phyloP scores from a whole-genome alignment of 164 flowering plant species.

The Vitis amurensis region DNA sequence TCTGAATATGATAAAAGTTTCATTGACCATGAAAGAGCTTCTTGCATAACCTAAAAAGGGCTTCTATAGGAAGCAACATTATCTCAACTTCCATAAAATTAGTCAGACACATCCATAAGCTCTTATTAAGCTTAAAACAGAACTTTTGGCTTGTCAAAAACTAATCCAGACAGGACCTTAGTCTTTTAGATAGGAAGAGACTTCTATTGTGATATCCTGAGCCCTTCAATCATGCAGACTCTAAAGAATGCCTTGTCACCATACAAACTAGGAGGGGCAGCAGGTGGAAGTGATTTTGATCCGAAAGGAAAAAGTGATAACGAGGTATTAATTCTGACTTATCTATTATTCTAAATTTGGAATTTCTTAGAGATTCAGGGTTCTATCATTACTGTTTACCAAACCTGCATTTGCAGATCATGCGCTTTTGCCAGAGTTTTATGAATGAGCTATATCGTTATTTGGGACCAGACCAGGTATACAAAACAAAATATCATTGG shows the following conservation, averaged over 20 bases:
- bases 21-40: no score
- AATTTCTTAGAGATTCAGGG: not conserved
- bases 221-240: slow-evolving; percentile 50
- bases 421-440: slow-evolving; percentile 98
- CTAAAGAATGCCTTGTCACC: slow-evolving; percentile 95
- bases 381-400: slow-evolving; percentile 9
- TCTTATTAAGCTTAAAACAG: no score
- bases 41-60: no score
- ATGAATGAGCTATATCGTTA: slow-evolving; percentile 92
- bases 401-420: slow-evolving; percentile 54
- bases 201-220: slow-evolving; percentile 3
- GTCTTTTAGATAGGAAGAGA: not conserved
- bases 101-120: no score
- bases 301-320: slow-evolving; percentile 95
- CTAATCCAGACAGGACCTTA: not conserved
- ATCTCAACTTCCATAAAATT: no score
- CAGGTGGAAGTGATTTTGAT: slow-evolving; percentile 99
- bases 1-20: no score
- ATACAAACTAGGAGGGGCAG: slow-evolving; percentile 92
- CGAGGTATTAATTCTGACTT: slow-evolving; percentile 52
- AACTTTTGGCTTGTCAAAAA: no score
- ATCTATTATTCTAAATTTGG: not conserved
- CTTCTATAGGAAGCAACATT: no score
- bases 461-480: slow-evolving; percentile 90
- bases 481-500: slow-evolving; percentile 1